Evolutionary conservation across 2,329 filamentous ascomycete genomes (phyloP).

Genomic region (Xylariaceae sp.): DNA sequence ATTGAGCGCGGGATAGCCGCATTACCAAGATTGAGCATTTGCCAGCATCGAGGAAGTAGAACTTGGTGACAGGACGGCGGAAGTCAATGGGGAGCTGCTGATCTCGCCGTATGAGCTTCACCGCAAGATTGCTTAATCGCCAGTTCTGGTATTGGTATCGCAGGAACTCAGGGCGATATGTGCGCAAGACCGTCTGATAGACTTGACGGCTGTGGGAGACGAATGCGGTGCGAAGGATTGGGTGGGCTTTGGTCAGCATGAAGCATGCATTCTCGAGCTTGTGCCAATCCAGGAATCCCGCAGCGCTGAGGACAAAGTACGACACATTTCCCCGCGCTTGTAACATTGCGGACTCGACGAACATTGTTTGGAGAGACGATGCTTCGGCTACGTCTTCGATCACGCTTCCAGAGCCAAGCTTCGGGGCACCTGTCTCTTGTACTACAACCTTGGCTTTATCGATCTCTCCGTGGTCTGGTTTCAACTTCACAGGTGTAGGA

Average conservation of each 20-base stretch:
- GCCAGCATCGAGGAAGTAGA: constrained; percentile 46
- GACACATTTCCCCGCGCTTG: constrained; percentile 41
- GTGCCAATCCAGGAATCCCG: constrained; percentile 37
- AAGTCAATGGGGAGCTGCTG: constrained; percentile 39
- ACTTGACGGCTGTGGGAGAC: constrained; percentile 42
- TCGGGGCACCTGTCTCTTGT: constrained; percentile 39
- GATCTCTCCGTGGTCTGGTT: constrained; percentile 6
- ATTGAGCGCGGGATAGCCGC: constrained; percentile 46
- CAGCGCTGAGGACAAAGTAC: constrained; percentile 47
- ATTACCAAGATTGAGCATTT: constrained; percentile 46
- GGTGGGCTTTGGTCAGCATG: constrained; percentile 41
- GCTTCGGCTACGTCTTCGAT: constrained; percentile 48
- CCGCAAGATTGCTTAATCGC: constrained; percentile 35
- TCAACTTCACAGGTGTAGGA: constrained; percentile 6
- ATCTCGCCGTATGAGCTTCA: constrained; percentile 42
- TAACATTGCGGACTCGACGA: constrained; percentile 46
- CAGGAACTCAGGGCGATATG: constrained; percentile 41
- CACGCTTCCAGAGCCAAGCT: constrained; percentile 39
- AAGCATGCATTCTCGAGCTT: constrained; percentile 46
- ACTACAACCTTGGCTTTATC: constrained; percentile 33
- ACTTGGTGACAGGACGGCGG: constrained; percentile 43
- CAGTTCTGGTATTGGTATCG: constrained; percentile 38
- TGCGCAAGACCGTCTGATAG: constrained; percentile 46
- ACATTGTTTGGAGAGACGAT: constrained; percentile 44
- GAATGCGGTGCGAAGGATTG: constrained; percentile 53